phyloP scores from a whole-genome alignment of 140 eudicot genomes.

The Erigeron philadelphicus region DNA sequence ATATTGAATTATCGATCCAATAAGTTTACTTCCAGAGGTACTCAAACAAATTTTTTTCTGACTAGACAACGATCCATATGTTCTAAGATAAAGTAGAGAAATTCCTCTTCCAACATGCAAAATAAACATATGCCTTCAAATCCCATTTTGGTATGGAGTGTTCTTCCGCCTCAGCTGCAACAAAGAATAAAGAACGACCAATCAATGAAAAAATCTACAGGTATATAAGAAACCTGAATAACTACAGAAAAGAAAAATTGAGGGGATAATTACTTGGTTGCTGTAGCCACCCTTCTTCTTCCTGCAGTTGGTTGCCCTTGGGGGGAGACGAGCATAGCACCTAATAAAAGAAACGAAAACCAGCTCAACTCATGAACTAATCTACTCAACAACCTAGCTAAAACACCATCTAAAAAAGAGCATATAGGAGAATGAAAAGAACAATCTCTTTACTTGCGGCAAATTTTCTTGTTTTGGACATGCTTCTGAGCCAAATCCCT shows the following conservation, averaged over 20 bases:
- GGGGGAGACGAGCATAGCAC: slow-evolving; percentile 25
- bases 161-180: slow-evolving; percentile 30
- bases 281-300: slow-evolving; percentile 24
- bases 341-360: slow-evolving; percentile 1
- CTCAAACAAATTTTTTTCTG: background rate
- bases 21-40: background rate
- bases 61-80: background rate
- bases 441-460: slow-evolving; percentile 4
- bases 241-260: background rate
- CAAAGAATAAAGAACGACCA: background rate
- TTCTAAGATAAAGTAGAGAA: background rate
- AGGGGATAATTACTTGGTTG: slow-evolving; percentile 27
- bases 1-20: background rate
- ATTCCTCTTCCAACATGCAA: background rate
- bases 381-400: too few relatives aligned
- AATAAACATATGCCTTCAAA: slow-evolving; percentile 10
- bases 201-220: too few relatives aligned
- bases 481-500: slow-evolving; percentile 13
- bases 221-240: background rate
- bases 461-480: slow-evolving; percentile 4
- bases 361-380: background rate
- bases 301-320: slow-evolving; percentile 16
- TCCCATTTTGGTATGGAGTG: background rate
- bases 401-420: too few relatives aligned
- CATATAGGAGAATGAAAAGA: background rate